Evolutionary conservation across 805 yeast genomes (phyloP), one percentile per base, ranked within the genome.

Genomic region (Saccharomycopsis oosterbeekiorum): DNA sequence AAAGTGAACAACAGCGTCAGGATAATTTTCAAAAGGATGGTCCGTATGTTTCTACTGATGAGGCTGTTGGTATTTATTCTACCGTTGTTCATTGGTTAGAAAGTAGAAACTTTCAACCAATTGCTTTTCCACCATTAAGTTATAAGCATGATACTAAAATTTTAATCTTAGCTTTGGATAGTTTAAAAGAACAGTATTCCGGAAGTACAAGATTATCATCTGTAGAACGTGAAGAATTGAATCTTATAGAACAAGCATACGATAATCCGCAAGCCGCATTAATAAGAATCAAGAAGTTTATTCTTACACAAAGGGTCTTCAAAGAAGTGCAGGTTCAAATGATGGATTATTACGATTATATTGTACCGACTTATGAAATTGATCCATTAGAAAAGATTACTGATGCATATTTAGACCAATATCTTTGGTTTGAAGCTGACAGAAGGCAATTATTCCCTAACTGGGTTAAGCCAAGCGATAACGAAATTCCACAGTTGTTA

Each of bases 231-330:
- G 97, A 93, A 72, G 99, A 94, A 68, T 75, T 94, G 63, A 94
- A 97, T 0, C 76, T 93, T 64, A 90, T 94, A 56, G 99, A 94
- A 69, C 96, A 91, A 69, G 98, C 98, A 0, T 94, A 90, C 70
- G 99, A 94, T 68, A 89, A 90, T 67, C 99, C 99, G 0, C 96
- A 91, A 70, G 98, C 96, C 69, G 86, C 92, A 64, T 76, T 94
- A 62, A 87, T 86, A 15, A 81, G 97, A 64, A 82, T 94, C 60
- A 94, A 94, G 73, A 86, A 86, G 67, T 84, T 85, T 53, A 73
- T 94, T 56, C 75, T 91, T 61, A 88, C 97, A 0, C 97, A 92
- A 71, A 78, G 98, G 64, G 94, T 90, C 10, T 94, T 94, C 75
- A 92, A 92, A 70, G 97, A 94, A 62, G 89, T 86, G 1, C 84